Conservation (phyloP, 2,329 filamentous ascomycete genomes). For the Venturia oleaginea region DNA sequence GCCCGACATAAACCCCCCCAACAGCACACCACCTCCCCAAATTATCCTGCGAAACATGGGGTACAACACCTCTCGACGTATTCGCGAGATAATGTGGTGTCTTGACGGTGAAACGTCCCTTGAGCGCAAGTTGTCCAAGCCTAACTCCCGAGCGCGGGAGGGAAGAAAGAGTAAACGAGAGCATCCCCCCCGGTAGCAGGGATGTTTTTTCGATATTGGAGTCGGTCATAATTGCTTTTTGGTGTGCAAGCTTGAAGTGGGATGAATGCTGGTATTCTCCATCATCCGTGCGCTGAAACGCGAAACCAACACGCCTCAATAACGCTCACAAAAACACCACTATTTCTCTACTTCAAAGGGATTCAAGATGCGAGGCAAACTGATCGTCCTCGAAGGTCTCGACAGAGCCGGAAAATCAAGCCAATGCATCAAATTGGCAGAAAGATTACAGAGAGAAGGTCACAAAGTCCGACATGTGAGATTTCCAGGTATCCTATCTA, state of each 20-base stretch:
- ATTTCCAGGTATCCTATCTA: slow-evolving; percentile 46
- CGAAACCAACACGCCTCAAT: not conserved
- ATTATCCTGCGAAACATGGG: slow-evolving; percentile 84
- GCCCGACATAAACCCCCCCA: slow-evolving; percentile 64
- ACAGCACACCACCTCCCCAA: slow-evolving; percentile 56
- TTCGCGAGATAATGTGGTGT: slow-evolving; percentile 77
- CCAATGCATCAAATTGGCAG: slow-evolving; percentile 63
- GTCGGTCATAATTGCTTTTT: not conserved
- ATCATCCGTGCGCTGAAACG: not conserved
- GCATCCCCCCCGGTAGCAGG: slow-evolving; percentile 27
- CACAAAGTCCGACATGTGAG: slow-evolving; percentile 49
- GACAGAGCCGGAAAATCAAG: slow-evolving; percentile 90
- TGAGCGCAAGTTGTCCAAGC: slow-evolving; percentile 54
- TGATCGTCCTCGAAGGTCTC: slow-evolving; percentile 80
- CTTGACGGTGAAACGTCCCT: slow-evolving; percentile 49
- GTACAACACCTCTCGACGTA: slow-evolving; percentile 74
- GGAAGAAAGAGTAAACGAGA: slow-evolving; percentile 34
- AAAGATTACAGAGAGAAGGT: slow-evolving; percentile 42
- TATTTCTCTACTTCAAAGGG: too few relatives aligned
- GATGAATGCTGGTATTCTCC: not conserved
- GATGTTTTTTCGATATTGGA: not conserved
- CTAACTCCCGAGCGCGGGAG: slow-evolving; percentile 43
- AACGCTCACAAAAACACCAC: too few relatives aligned
- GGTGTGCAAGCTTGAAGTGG: not conserved
- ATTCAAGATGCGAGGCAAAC: slow-evolving; percentile 47